A percentile compares a stretch with the other conserved stretches of the same genome.
Evolutionary conservation across 345 rosid species (phyloP).

Genomic region (Rhizophora mangle): DNA sequence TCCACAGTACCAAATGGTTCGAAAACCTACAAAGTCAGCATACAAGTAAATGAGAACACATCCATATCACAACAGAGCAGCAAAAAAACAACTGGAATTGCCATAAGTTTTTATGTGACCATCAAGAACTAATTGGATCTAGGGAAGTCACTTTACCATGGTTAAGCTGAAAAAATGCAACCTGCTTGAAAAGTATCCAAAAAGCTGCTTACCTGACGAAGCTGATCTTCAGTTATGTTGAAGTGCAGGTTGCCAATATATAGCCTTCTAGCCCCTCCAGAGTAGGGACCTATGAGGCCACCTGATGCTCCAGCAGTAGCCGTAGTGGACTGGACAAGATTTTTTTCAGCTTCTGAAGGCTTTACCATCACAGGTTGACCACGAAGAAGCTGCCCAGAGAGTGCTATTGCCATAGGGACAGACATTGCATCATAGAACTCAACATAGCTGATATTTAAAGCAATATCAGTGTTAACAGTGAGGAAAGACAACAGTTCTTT

Average conservation of each 20-base stretch:
- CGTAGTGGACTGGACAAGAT: slow-evolving; percentile 89
- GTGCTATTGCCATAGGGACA: slow-evolving; percentile 99
- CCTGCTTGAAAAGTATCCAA: neutral
- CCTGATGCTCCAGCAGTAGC: slow-evolving; percentile 57
- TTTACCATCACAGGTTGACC: slow-evolving; percentile 97
- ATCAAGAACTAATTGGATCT: neutral
- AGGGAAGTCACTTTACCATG: neutral
- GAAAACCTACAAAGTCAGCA: slow-evolving; percentile 59
- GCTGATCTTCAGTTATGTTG: slow-evolving; percentile 85
- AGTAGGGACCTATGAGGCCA: slow-evolving; percentile 60
- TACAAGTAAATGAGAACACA: neutral
- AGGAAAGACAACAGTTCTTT: neutral
- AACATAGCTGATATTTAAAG: slow-evolving; percentile 58
- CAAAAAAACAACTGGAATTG: neutral
- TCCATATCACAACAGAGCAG: neutral
- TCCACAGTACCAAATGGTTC: slow-evolving; percentile 94
- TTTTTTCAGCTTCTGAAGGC: slow-evolving; percentile 99
- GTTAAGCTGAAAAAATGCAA: neutral
- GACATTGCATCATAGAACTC: slow-evolving; percentile 98
- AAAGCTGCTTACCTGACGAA: slow-evolving; percentile 59
- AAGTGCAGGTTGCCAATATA: slow-evolving; percentile 91
- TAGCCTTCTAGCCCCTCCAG: slow-evolving; percentile 86
- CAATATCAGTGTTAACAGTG: neutral
- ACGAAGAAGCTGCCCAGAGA: slow-evolving; percentile 95
- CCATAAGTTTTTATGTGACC: neutral